Base-by-base conservation (phyloP, 1,139 yeast genomes). In the Yamadazyma mexicana region DNA sequence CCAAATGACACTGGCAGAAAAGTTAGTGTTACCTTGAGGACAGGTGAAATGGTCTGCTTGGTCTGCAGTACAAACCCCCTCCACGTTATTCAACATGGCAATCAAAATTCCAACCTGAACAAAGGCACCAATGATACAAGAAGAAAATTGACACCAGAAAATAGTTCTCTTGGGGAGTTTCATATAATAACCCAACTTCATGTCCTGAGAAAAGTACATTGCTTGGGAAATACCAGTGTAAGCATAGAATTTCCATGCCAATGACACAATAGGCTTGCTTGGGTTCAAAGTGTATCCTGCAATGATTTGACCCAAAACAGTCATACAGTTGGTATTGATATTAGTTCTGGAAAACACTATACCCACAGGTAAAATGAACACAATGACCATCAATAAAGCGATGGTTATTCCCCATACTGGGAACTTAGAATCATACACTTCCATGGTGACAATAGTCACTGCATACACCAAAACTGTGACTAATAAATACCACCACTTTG, bases 401-500 rank as follows among this genome's bases (percentile, higher is more conserved):
- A 69, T 54, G 38, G 67, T 44, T 39, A 64, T 53, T 15, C 59
- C 55, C 63, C 67, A 66, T 29, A 64, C 59, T 15, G 70, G 69
- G 58, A 64, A 52, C 44, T 69, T 62, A 15, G 74, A 81, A 33
- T 55, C 43, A 66, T 66, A 66, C 6, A 51, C 65, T 48, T 61
- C 55, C 29, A 61, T 47, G 20, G 68, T 62, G 16, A 59, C 71
- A 40, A 69, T 54, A 4, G 73, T 54, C 46, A 68, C 40, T 17
- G 58, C 73, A 39, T 68, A 65, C 42, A 66, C 63, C 18, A 58
- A 42, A 20, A 67, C 49, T 52, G 79, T 73, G 2, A 77, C 62
- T 15, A 69, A 50, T 0, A 53, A 52, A 52, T 66, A 83, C 83
- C 85, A 78, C 86, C 86, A 80, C 44, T 73, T 77, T 20, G 88